Percentiles rank a stretch among this genome's conserved stretches.
These are phyloP conservation scores for Pluteus cervinus DNA, from an alignment of 768 basidiomycete genomes.

Conservation along the genomic window DNA sequence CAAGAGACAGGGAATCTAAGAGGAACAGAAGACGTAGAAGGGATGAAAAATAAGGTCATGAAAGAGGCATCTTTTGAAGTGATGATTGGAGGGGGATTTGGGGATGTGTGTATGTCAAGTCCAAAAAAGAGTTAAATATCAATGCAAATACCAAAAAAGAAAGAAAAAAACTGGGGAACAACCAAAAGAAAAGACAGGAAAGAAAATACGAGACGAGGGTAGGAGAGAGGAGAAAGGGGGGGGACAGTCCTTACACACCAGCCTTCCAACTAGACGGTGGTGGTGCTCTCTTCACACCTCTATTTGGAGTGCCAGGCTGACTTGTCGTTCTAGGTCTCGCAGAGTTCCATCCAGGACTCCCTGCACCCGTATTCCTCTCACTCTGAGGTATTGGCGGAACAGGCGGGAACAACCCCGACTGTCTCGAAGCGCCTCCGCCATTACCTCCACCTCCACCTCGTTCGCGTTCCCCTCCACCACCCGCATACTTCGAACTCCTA, in stretches of 20 bases:
- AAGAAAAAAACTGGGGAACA: constrained; percentile 4
- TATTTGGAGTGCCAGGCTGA: constrained; percentile 33
- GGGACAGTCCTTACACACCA: background rate
- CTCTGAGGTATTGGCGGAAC: constrained; percentile 31
- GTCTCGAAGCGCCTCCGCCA: constrained; percentile 16
- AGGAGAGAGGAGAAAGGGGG: constrained; percentile 3
- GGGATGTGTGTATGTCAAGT: no score
- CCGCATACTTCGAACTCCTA: no score
- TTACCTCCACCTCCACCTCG: background rate
- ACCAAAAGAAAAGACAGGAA: constrained; percentile 2
- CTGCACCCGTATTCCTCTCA: constrained; percentile 9
- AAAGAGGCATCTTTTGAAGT: no score
- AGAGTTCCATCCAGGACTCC: constrained; percentile 9
- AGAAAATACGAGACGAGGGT: constrained; percentile 4
- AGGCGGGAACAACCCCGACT: constrained; percentile 38
- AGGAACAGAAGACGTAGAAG: no score
- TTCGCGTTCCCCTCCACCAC: constrained; percentile 7
- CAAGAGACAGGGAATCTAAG: no score
- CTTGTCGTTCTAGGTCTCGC: constrained; percentile 37
- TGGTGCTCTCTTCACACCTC: constrained; percentile 22
- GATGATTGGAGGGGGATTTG: no score
- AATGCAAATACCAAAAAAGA: constrained; percentile 1
- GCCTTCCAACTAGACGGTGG: constrained; percentile 63
- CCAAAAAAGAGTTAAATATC: no score
- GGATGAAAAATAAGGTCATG: no score